These are phyloP conservation scores for Stachybotrys chlorohalonatus DNA, from an alignment of 2,329 filamentous ascomycete species.

Conservation along the genomic window DNA sequence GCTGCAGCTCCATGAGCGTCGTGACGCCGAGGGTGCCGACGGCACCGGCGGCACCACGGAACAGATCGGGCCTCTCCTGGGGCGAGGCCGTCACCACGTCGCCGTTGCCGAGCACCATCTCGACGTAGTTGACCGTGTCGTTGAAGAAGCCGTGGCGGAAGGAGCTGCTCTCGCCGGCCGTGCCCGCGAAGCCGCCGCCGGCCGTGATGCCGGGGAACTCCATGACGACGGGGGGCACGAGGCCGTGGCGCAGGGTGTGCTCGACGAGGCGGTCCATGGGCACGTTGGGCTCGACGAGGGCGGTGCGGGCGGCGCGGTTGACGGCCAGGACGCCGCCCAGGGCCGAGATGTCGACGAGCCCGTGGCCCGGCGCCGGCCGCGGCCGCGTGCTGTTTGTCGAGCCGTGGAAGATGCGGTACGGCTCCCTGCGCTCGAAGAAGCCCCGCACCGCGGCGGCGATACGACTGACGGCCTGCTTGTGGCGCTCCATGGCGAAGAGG, in stretches of 20 bases:
- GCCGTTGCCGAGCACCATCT: conserved; percentile 62
- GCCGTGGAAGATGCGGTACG: conserved; percentile 70
- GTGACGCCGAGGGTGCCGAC: conserved; percentile 60
- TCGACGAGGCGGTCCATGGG: conserved; percentile 65
- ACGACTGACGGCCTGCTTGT: conserved; percentile 35
- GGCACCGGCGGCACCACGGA: conserved; percentile 56
- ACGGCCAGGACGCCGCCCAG: conserved; percentile 57
- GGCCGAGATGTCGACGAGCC: conserved; percentile 52
- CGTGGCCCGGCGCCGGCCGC: conserved; percentile 19
- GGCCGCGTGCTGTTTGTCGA: conserved; percentile 66
- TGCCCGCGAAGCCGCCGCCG: conserved; percentile 63
- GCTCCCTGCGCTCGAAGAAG: conserved; percentile 38
- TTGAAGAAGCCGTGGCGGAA: conserved; percentile 68
- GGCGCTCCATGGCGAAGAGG: conserved; percentile 35
- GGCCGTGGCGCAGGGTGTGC: conserved; percentile 52
- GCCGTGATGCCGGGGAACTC: conserved; percentile 70
- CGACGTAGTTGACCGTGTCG: conserved; percentile 51
- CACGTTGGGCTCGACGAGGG: conserved; percentile 67
- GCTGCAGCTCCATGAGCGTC: conserved; percentile 55
- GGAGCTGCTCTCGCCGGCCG: conserved; percentile 59
- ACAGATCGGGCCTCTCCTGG: conserved; percentile 42
- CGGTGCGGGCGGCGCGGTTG: conserved; percentile 43
- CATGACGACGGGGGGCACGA: conserved; percentile 65
- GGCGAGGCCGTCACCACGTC: conserved; percentile 46
- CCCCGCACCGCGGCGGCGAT: conserved; percentile 38